A percentile compares a stretch with the other conserved stretches of the same genome.
Evolutionary conservation across 1,284 basidiomycete genomes (phyloP).

Genomic region (Malassezia equina): DNA sequence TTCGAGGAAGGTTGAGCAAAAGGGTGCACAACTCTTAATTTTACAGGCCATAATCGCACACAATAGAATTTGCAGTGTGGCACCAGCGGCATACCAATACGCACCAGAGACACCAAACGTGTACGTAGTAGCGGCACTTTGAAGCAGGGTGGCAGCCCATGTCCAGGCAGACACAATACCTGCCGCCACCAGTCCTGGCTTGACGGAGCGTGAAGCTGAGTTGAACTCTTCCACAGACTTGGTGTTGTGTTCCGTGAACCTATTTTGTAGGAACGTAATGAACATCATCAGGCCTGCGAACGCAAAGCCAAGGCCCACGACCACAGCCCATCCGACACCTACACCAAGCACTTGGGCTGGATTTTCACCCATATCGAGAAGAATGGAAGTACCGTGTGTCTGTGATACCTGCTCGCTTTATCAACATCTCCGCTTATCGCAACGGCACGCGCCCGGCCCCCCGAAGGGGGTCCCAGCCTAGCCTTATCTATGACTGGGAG

Average conservation of each 20-base stretch:
- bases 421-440: neutral
- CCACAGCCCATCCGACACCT: slow-evolving; percentile 43
- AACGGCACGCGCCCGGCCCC: neutral
- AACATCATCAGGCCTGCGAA: slow-evolving; percentile 32
- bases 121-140: slow-evolving; percentile 54
- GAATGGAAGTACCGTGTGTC: neutral
- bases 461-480: neutral
- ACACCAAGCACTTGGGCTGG: slow-evolving; percentile 27
- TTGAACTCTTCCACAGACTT: slow-evolving; percentile 42
- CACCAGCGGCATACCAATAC: slow-evolving; percentile 40
- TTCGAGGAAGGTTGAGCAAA: slow-evolving; percentile 58
- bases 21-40: slow-evolving; percentile 58
- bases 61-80: slow-evolving; percentile 60
- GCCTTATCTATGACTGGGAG: neutral
- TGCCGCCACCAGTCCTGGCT: slow-evolving; percentile 77
- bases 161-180: slow-evolving; percentile 61
- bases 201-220: slow-evolving; percentile 49
- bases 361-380: slow-evolving; percentile 3
- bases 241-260: slow-evolving; percentile 26
- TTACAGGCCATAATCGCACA: slow-evolving; percentile 52
- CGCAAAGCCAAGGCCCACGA: slow-evolving; percentile 35
- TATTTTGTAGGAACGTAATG: slow-evolving; percentile 35
- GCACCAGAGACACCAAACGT: slow-evolving; percentile 17
- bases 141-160: slow-evolving; percentile 54
- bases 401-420: neutral